Percentiles rank a stretch among this genome's conserved stretches.
Evolutionary conservation across 2,329 filamentous ascomycete species (phyloP).

Genomic region (Penicillium sp.): DNA sequence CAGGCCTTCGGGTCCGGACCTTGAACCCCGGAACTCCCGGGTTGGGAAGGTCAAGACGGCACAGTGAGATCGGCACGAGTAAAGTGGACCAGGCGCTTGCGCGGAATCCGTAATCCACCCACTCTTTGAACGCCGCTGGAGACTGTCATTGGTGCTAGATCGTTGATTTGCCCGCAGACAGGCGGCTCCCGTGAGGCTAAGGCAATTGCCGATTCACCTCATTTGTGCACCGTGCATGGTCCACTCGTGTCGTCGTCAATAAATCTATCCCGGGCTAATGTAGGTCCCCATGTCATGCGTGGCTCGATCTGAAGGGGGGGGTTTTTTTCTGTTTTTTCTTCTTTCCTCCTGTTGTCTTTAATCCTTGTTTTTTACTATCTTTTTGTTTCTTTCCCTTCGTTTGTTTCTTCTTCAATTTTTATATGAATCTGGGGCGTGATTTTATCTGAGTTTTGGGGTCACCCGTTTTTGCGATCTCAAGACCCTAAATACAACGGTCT

Average conservation of each 20-base stretch:
- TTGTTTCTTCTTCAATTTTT: background rate
- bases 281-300: conserved; percentile 3
- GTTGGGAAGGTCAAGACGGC: background rate
- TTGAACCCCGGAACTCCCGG: background rate
- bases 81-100: conserved; percentile 12
- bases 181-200: conserved; percentile 9
- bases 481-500: background rate
- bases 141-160: conserved; percentile 3
- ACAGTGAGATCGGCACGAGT: background rate
- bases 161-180: background rate
- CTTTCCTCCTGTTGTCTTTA: background rate
- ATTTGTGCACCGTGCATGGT: conserved; percentile 3
- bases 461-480: background rate
- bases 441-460: background rate
- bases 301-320: background rate
- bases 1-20: background rate
- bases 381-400: background rate
- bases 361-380: background rate
- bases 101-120: conserved; percentile 6
- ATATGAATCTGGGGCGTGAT: background rate
- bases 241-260: conserved; percentile 2
- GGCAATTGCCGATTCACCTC: conserved; percentile 1
- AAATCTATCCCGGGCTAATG: conserved; percentile 3
- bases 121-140: background rate
- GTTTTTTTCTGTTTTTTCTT: background rate